Base-by-base conservation (phyloP, 2,329 filamentous ascomycete genomes). In the Colletotrichum spaethianum region DNA sequence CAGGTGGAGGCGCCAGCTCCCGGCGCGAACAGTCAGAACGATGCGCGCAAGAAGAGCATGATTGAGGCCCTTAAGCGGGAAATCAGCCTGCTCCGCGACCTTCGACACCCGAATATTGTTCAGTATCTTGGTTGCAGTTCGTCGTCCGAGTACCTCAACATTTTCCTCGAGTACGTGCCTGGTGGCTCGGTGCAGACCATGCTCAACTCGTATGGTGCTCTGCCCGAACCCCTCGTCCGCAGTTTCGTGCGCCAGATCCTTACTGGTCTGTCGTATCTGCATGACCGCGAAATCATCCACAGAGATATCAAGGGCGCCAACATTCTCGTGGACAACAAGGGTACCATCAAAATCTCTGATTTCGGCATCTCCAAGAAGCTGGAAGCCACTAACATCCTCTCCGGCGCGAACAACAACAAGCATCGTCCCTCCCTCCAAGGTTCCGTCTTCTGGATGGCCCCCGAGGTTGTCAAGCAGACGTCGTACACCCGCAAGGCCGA, bases 371-470 rank as follows among this genome's bases (percentile, higher is more conserved):
- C 94, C 73, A 99, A 99, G 87, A 97, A 97, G 81, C 93, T 98
- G 50, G 96, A 98, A 83, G 95, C 95, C 18, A 93, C 94, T 69
- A 96, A 95, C 72, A 90, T 98, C 55, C 90, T 97, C 57, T 91
- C 82, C 79, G 92, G 87, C 77, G 92, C 86, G 79, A 89, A 88
- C 78, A 92, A 91, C 82, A 91, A 89, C 82, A 92, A 91, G 80
- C 87, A 93, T 78, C 86, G 91, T 6, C 91, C 91, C 3, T 98
- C 96, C 1, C 89, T 99, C 4, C 96, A 99, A 82, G 96, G 96
- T 18, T 98, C 95, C 33, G 96, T 99, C 63, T 99, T 98, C 85
- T 99, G 96, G 96, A 99, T 99, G 96, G 96, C 96, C 0, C 96
- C 96, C 11, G 96, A 99, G 85, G 96, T 99, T 26, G 96, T 99